Percentiles rank a stretch among this genome's conserved stretches.
These are phyloP conservation scores for Paspalum vaginatum DNA, from an alignment of 176 grass and related monocot species.

Conservation along the genomic window DNA sequence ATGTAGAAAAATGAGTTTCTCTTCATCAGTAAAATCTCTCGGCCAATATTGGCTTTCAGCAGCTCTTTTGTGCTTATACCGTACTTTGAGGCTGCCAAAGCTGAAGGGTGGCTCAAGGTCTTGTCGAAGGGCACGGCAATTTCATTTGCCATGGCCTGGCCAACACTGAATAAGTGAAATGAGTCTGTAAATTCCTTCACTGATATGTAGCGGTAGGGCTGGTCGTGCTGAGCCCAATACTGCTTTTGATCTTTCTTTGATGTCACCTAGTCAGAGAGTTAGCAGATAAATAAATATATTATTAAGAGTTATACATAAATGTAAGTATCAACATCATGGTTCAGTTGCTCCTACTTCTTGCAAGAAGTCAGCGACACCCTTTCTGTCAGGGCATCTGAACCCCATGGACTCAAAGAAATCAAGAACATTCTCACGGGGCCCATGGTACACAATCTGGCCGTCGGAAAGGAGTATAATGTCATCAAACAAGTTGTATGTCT, in stretches of 20 bases:
- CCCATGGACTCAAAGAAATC: slow-evolving; percentile 22
- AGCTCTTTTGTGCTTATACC: slow-evolving; percentile 7
- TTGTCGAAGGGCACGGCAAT: background rate
- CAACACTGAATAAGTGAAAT: background rate
- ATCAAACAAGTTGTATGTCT: slow-evolving; percentile 24
- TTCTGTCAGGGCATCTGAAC: slow-evolving; percentile 17
- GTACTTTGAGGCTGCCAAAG: slow-evolving; percentile 1
- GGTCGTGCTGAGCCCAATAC: background rate
- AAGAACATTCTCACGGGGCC: slow-evolving; percentile 4
- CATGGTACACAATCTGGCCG: slow-evolving; percentile 20
- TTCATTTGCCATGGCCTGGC: slow-evolving; percentile 8
- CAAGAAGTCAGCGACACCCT: slow-evolving; percentile 25
- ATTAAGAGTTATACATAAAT: background rate
- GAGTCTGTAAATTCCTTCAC: slow-evolving; percentile 17
- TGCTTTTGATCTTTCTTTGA: slow-evolving; percentile 36
- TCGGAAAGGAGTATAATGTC: slow-evolving; percentile 19
- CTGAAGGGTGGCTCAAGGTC: background rate
- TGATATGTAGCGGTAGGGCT: slow-evolving; percentile 10
- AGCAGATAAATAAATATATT: background rate
- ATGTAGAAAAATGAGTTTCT: slow-evolving; percentile 30
- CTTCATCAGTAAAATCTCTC: slow-evolving; percentile 18
- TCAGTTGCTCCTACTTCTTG: background rate
- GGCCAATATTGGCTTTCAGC: background rate
- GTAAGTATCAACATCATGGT: background rate
- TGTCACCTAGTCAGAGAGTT: background rate